Conservation (phyloP, 495 filamentous ascomycete genomes). For the Hypoxylon intermedium region DNA sequence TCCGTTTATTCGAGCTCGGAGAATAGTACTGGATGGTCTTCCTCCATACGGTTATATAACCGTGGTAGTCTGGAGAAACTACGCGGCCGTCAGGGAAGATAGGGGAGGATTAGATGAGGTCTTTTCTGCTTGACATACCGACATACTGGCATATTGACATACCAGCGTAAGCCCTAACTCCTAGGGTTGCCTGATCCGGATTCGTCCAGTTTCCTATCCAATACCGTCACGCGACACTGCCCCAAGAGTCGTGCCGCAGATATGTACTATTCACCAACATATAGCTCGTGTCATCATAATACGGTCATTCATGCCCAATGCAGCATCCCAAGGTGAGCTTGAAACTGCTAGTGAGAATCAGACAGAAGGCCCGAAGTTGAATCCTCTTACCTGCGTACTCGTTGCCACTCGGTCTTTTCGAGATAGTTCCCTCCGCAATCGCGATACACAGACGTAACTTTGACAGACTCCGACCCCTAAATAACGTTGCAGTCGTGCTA, state of each 20-base stretch:
- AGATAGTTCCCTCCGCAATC: conserved; percentile 29
- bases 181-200: conserved; percentile 19
- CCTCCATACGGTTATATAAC: conserved; percentile 31
- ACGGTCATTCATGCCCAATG: conserved; percentile 22
- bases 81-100: conserved; percentile 8
- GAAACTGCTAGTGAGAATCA: conserved; percentile 15
- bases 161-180: conserved; percentile 39
- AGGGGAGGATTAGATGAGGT: conserved; percentile 20
- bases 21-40: conserved; percentile 8
- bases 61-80: conserved; percentile 19
- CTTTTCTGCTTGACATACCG: conserved; percentile 13
- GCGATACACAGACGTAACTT: conserved; percentile 16
- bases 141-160: too few relatives aligned
- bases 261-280: conserved; percentile 17
- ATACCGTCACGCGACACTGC: conserved; percentile 23
- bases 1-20: conserved; percentile 23
- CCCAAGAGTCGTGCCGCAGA: conserved; percentile 20
- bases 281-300: conserved; percentile 29
- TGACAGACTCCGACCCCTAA: conserved; percentile 9
- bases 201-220: conserved; percentile 15
- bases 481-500: conserved; percentile 31
- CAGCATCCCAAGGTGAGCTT: conserved; percentile 3
- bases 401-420: conserved; percentile 26
- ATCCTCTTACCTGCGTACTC: conserved; percentile 19
- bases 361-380: conserved; percentile 32